Conservation (phyloP, 257 asterid species). For the Solanum sitiens region DNA sequence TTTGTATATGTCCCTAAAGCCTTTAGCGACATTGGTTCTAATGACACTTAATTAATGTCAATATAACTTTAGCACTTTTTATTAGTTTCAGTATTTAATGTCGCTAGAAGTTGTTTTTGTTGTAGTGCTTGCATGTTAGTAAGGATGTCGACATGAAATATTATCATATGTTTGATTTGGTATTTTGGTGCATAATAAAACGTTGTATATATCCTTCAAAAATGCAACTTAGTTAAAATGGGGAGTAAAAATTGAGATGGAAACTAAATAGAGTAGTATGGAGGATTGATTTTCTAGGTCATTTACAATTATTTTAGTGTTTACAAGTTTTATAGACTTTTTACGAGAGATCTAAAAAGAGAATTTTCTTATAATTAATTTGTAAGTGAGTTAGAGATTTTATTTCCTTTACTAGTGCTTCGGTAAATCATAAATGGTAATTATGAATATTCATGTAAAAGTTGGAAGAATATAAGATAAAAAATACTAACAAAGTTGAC, state of each 20-base stretch:
- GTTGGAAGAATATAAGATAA: not conserved
- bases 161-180: not conserved
- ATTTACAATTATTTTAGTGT: too few species aligned
- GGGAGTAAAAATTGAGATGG: not conserved
- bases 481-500: not conserved
- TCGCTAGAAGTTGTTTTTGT: too few species aligned
- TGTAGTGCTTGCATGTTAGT: not conserved
- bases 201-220: not conserved
- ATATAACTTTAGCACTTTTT: too few species aligned
- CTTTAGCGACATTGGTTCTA: too few species aligned
- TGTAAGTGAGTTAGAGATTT: not conserved
- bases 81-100: too few species aligned
- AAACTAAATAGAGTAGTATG: not conserved
- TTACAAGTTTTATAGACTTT: too few species aligned
- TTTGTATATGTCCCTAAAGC: too few species aligned
- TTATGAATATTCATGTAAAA: not conserved
- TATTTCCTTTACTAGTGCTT: not conserved
- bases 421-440: not conserved
- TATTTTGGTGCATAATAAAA: not conserved
- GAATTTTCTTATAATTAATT: too few species aligned
- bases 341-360: too few species aligned
- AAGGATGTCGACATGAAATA: not conserved
- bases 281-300: not conserved
- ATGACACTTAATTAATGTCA: too few species aligned
- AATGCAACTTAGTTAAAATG: not conserved